These are phyloP conservation scores for Geotrichum carabidarum DNA, from an alignment of 1,139 yeast species.

Conservation along the genomic window DNA sequence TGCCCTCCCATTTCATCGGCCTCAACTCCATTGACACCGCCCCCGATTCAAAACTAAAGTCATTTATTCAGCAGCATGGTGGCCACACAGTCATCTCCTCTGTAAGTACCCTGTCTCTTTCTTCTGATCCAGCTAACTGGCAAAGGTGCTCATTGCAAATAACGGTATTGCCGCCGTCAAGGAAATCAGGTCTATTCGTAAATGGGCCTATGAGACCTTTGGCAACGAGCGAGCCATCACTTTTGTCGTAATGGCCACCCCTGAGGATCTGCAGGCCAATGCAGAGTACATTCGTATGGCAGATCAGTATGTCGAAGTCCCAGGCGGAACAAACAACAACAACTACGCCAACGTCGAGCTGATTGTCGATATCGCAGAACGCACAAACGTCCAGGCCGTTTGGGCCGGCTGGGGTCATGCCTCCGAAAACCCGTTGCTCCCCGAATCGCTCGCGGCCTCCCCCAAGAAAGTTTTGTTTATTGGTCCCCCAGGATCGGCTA, in stretches of 20 bases:
- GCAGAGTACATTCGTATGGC: conserved; percentile 99
- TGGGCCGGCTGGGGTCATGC: conserved; percentile 99
- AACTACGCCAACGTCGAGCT: conserved; percentile 96
- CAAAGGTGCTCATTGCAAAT: conserved; percentile 76
- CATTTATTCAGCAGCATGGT: conserved; percentile 75
- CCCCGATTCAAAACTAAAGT: conserved; percentile 66
- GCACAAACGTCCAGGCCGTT: conserved; percentile 94
- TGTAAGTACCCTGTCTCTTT: conserved; percentile 26
- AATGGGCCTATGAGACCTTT: conserved; percentile 98
- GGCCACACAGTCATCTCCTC: conserved; percentile 94
- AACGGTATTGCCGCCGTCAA: conserved; percentile 99
- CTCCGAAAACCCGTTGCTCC: conserved; percentile 90
- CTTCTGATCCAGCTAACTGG: not conserved
- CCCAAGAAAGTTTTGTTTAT: conserved; percentile 84
- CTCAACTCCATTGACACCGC: conserved; percentile 68
- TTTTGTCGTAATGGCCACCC: conserved; percentile 98
- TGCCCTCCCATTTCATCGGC: conserved; percentile 76
- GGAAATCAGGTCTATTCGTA: conserved; percentile 92
- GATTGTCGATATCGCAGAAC: conserved; percentile 94
- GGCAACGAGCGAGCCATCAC: conserved; percentile 91
- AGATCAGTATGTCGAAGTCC: conserved; percentile 95
- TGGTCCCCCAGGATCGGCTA: conserved; percentile 98
- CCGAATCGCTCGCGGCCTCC: conserved; percentile 87
- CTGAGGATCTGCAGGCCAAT: conserved; percentile 93
- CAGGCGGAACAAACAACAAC: conserved; percentile 98